Evolutionary conservation across 2,329 filamentous ascomycete genomes (phyloP).

Genomic region (Dactylellina cionopaga): DNA sequence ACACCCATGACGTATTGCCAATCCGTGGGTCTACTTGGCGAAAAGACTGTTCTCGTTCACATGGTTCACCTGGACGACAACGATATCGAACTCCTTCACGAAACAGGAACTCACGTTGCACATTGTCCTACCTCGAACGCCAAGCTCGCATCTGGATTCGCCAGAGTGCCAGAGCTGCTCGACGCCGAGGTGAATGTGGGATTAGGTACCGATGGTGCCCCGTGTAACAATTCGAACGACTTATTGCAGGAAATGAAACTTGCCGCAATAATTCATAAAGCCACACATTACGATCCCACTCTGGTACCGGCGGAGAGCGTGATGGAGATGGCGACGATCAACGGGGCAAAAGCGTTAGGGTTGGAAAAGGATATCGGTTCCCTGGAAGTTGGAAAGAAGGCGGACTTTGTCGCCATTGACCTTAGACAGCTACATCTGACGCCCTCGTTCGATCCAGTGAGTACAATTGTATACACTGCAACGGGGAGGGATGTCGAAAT

Average conservation of each 20-base stretch:
- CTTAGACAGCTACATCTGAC: constrained; percentile 56
- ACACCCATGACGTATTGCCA: constrained; percentile 63
- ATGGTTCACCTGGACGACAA: constrained; percentile 66
- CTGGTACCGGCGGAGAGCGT: constrained; percentile 63
- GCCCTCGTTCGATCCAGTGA: constrained; percentile 59
- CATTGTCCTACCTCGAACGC: constrained; percentile 67
- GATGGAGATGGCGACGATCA: constrained; percentile 67
- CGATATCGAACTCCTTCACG: constrained; percentile 61
- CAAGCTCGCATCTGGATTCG: constrained; percentile 67
- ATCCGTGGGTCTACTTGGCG: constrained; percentile 60
- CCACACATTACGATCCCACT: constrained; percentile 60
- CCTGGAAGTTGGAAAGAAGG: constrained; percentile 63
- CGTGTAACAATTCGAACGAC: constrained; percentile 61
- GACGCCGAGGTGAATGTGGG: constrained; percentile 63
- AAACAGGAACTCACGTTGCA: constrained; percentile 63
- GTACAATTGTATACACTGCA: constrained; percentile 63
- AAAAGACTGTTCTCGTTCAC: constrained; percentile 65
- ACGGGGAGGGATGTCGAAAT: constrained; percentile 63
- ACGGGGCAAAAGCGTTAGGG: constrained; percentile 64
- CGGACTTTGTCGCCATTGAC: constrained; percentile 61
- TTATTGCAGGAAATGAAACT: constrained; percentile 66
- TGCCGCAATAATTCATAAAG: constrained; percentile 64
- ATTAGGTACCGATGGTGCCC: constrained; percentile 67
- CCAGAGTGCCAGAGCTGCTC: constrained; percentile 64
- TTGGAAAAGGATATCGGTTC: constrained; percentile 60